Evolutionary conservation across 225 moss, liverwort and hornwort genomes (phyloP).

Genomic region (Bryum argenteum): DNA sequence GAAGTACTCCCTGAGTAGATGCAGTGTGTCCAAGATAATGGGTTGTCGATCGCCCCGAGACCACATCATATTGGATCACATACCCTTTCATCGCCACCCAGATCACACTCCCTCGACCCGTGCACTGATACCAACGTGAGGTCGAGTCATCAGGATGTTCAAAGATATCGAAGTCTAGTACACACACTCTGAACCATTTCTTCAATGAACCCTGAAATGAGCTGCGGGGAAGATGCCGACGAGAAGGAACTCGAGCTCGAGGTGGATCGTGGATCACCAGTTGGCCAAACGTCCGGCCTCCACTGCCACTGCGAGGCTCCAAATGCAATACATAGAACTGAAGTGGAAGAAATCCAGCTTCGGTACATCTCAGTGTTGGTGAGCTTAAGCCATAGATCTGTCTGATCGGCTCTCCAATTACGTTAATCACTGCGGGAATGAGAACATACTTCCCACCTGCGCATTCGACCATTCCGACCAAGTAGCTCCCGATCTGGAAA

Average conservation of each 20-base stretch:
- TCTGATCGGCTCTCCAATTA: too few relatives aligned
- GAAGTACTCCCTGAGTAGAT: too few relatives aligned
- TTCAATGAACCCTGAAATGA: too few relatives aligned
- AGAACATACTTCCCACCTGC: neutral
- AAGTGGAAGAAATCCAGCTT: neutral
- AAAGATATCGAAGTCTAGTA: too few relatives aligned
- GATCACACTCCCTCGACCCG: neutral
- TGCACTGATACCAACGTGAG: neutral
- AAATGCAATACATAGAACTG: neutral
- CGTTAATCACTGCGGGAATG: neutral
- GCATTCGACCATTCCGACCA: neutral
- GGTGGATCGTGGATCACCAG: too few relatives aligned
- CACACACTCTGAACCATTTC: too few relatives aligned
- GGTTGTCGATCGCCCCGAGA: neutral
- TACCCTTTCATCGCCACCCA: neutral
- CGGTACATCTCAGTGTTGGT: too few relatives aligned
- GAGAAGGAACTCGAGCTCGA: too few relatives aligned
- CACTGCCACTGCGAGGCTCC: neutral
- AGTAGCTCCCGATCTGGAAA: neutral
- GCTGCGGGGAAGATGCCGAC: too few relatives aligned
- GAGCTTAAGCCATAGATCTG: too few relatives aligned
- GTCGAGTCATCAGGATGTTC: too few relatives aligned
- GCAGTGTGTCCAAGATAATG: neutral
- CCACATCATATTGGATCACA: neutral
- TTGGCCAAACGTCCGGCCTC: too few relatives aligned